Percentiles rank a stretch among this genome's conserved stretches.
Conservation (phyloP, 1,284 basidiomycete genomes). For the Apiotrichum brassicae region DNA sequence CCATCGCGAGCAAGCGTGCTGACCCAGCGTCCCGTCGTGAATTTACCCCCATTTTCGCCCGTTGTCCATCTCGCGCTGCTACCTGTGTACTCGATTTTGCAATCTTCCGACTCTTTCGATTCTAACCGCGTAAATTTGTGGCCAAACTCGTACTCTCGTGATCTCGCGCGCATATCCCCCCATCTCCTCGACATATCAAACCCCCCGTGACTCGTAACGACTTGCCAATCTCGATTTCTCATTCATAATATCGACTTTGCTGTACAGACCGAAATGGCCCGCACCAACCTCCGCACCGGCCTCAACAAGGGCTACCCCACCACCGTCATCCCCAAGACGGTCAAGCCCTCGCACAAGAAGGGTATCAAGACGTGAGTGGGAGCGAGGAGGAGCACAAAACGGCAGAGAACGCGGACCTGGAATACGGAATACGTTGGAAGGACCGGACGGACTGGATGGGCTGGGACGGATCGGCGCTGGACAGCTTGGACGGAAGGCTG, state of each 20-base stretch:
- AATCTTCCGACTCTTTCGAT: no score
- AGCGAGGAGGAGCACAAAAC: no score
- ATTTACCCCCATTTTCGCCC: no score
- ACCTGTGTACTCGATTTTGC: neutral
- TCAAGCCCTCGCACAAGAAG: constrained; percentile 87
- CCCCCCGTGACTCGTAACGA: neutral
- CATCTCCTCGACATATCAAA: no score
- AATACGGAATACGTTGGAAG: no score
- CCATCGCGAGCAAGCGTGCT: neutral
- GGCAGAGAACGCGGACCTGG: no score
- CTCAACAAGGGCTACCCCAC: constrained; percentile 91
- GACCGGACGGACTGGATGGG: no score
- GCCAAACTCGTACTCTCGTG: no score
- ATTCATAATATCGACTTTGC: no score
- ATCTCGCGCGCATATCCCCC: neutral
- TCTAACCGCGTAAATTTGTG: no score
- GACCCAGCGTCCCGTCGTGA: constrained; percentile 4
- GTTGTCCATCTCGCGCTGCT: neutral
- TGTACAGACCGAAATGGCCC: constrained; percentile 15
- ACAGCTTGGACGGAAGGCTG: no score
- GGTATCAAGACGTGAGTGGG: constrained; percentile 58
- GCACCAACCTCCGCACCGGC: constrained; percentile 78
- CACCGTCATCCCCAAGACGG: constrained; percentile 70
- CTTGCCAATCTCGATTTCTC: neutral
- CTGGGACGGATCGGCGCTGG: no score